These are phyloP conservation scores for Linnemannia exigua DNA, from an alignment of 192 early-diverging fungal species.

Conservation along the genomic window DNA sequence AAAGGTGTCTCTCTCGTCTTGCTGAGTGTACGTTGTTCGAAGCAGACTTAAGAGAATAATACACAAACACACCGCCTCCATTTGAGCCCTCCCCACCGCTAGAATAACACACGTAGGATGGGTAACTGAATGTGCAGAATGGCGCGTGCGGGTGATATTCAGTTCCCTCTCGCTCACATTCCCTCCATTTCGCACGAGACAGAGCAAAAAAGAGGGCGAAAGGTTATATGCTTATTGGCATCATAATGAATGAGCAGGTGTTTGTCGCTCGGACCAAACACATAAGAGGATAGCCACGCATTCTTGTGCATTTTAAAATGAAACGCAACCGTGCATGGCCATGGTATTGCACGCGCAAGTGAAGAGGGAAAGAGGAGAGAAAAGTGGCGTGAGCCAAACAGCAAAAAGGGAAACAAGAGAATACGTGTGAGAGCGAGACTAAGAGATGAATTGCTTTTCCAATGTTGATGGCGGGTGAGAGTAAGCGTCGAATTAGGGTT, in stretches of 20 bases:
- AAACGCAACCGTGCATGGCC: neutral
- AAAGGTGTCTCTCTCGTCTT: neutral
- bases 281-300: neutral
- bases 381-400: slow-evolving; percentile 11
- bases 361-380: neutral
- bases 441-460: neutral
- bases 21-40: neutral
- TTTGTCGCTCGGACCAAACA: slow-evolving; percentile 32
- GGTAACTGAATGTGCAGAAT: neutral
- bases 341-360: neutral
- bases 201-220: neutral
- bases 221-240: neutral
- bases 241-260: slow-evolving; percentile 2
- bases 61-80: neutral
- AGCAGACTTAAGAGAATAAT: neutral
- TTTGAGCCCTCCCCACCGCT: neutral
- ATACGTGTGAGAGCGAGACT: neutral
- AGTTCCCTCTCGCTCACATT: neutral
- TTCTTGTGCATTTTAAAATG: slow-evolving; percentile 25
- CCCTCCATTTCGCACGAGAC: slow-evolving; percentile 32
- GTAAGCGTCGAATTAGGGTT: neutral
- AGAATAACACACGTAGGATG: neutral
- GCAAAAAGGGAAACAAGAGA: neutral
- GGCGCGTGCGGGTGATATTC: neutral
- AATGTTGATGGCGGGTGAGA: neutral